These are phyloP conservation scores for Nicotiana attenuata DNA, from an alignment of 257 asterid species.

Conservation along the genomic window DNA sequence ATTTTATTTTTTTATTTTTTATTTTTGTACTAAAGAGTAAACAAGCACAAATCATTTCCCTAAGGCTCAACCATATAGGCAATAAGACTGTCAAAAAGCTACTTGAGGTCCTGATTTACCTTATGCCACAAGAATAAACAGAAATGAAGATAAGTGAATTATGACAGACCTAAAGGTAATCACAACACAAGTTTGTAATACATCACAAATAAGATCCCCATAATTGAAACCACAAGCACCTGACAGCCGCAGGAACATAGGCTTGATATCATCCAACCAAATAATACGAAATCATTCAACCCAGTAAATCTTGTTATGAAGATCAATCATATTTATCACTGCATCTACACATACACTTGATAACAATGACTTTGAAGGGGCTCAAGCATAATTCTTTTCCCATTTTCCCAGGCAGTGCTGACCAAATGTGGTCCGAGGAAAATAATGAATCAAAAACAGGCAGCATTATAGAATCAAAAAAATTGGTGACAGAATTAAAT, in stretches of 20 bases:
- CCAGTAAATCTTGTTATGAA: background rate
- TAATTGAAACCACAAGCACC: background rate
- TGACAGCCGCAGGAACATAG: background rate
- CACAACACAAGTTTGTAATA: background rate
- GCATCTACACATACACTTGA: background rate
- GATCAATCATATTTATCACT: background rate
- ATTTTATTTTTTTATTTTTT: too few relatives aligned
- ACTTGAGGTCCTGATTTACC: background rate
- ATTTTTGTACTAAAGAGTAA: too few relatives aligned
- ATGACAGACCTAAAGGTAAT: background rate
- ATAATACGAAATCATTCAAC: background rate
- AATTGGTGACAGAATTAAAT: conserved; percentile 17
- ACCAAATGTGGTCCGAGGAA: background rate
- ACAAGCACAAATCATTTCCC: background rate
- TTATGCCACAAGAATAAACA: background rate
- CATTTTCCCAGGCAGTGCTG: background rate
- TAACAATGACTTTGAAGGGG: background rate
- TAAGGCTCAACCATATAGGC: background rate
- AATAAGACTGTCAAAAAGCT: background rate
- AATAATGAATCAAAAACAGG: background rate
- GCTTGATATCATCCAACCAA: too few relatives aligned
- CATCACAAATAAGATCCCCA: background rate
- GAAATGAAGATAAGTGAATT: background rate
- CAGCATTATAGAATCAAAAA: background rate
- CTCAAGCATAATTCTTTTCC: background rate